A percentile compares a stretch with the other conserved stretches of the same genome.
phyloP scores from a whole-genome alignment of 1,284 basidiomycete species.

The Pseudozyma sp. region DNA sequence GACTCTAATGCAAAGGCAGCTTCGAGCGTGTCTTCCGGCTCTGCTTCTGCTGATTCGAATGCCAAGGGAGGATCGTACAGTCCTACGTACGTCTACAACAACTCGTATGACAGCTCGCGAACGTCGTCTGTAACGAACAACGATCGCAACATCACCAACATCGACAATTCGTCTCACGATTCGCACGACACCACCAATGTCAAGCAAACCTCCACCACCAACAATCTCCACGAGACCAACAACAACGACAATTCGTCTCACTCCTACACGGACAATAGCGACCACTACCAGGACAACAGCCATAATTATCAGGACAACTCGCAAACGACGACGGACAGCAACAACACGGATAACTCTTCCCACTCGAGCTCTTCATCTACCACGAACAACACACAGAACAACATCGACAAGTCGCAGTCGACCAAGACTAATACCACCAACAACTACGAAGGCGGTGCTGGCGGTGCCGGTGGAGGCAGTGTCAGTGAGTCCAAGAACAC shows the following conservation, averaged over 20 bases:
- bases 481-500: constrained; percentile 20
- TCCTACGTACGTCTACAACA: constrained; percentile 41
- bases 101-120: constrained; percentile 30
- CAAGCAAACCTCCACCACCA: constrained; percentile 10
- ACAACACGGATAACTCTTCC: constrained; percentile 18
- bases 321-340: constrained; percentile 8
- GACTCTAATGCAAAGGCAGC: background rate
- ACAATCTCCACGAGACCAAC: constrained; percentile 14
- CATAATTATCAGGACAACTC: constrained; percentile 17
- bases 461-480: background rate
- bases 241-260: constrained; percentile 16
- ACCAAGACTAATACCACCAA: constrained; percentile 13
- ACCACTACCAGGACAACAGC: constrained; percentile 14
- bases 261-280: constrained; percentile 9
- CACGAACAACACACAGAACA: constrained; percentile 11
- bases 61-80: constrained; percentile 16
- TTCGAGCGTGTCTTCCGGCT: constrained; percentile 8
- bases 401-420: constrained; percentile 14
- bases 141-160: constrained; percentile 18
- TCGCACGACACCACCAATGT: constrained; percentile 27
- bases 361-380: constrained; percentile 5
- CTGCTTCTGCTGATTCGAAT: background rate
- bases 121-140: constrained; percentile 25
- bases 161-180: constrained; percentile 23
- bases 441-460: constrained; percentile 8